These are phyloP conservation scores for Moelleriella libera DNA, from an alignment of 2,329 filamentous ascomycete genomes.

Conservation along the genomic window DNA sequence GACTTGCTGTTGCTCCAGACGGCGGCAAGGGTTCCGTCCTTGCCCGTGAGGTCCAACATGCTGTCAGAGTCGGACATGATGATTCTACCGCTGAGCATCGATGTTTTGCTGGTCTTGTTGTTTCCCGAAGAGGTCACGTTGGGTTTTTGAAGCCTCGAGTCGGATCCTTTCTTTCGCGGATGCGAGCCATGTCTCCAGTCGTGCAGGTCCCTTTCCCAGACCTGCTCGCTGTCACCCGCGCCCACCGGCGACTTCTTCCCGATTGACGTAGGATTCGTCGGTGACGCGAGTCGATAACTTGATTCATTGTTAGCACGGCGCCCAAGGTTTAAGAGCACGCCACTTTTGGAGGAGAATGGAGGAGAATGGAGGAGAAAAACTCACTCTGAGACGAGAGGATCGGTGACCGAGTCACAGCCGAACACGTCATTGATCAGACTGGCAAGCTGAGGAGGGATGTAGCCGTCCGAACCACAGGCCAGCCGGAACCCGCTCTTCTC, in stretches of 20 bases:
- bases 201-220: background rate
- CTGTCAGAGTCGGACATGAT: background rate
- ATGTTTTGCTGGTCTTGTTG: no score
- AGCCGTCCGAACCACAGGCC: background rate
- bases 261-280: background rate
- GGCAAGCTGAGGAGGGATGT: constrained; percentile 1
- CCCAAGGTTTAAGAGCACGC: no score
- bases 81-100: no score
- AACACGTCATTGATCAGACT: constrained; percentile 2
- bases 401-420: constrained; percentile 1
- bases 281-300: background rate
- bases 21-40: background rate
- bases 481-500: background rate
- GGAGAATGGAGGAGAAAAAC: background rate
- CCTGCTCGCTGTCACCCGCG: background rate
- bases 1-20: constrained; percentile 22
- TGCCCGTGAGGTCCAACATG: background rate
- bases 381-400: background rate
- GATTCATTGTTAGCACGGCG: background rate
- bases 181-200: background rate
- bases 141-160: no score
- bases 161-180: background rate
- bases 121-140: background rate
- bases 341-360: background rate
- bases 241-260: background rate